Evolutionary conservation across 1,139 yeast species (phyloP).

Genomic region (Pichia sp.): DNA sequence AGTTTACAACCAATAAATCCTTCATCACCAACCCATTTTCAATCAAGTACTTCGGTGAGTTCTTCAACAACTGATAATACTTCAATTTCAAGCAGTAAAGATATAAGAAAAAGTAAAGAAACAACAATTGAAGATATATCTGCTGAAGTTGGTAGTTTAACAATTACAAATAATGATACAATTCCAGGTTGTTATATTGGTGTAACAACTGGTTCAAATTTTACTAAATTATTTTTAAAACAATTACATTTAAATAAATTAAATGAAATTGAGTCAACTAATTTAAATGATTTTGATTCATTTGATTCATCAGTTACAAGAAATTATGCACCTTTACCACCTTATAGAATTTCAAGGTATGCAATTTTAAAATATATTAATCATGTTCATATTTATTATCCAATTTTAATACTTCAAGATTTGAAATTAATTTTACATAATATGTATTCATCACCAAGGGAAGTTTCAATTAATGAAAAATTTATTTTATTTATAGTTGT

Average conservation of each 20-base stretch:
- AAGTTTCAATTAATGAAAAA: constrained; percentile 20
- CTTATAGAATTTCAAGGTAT: constrained; percentile 16
- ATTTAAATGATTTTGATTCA: constrained; percentile 11
- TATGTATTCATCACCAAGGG: constrained; percentile 14
- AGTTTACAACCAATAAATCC: too few species aligned
- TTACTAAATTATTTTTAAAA: constrained; percentile 20
- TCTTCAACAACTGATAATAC: too few species aligned
- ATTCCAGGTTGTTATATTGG: constrained; percentile 20
- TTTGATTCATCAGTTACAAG: constrained; percentile 14
- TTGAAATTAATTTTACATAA: constrained; percentile 10
- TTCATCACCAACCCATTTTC: too few species aligned
- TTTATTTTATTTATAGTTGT: constrained; percentile 20
- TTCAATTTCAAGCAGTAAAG: too few species aligned
- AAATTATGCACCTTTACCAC: constrained; percentile 21
- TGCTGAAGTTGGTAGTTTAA: constrained; percentile 23
- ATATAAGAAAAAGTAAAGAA: constrained; percentile 4
- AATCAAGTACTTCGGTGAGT: too few species aligned
- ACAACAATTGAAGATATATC: constrained; percentile 21
- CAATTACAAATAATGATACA: constrained; percentile 13
- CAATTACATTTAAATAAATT: constrained; percentile 18
- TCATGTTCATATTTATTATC: constrained; percentile 19
- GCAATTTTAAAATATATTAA: constrained; percentile 18
- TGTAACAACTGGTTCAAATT: constrained; percentile 21
- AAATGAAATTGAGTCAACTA: constrained; percentile 3
- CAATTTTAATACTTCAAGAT: constrained; percentile 15